Conservation (phyloP, 2,329 filamentous ascomycete species). For the Sarocladium brachiariae region DNA sequence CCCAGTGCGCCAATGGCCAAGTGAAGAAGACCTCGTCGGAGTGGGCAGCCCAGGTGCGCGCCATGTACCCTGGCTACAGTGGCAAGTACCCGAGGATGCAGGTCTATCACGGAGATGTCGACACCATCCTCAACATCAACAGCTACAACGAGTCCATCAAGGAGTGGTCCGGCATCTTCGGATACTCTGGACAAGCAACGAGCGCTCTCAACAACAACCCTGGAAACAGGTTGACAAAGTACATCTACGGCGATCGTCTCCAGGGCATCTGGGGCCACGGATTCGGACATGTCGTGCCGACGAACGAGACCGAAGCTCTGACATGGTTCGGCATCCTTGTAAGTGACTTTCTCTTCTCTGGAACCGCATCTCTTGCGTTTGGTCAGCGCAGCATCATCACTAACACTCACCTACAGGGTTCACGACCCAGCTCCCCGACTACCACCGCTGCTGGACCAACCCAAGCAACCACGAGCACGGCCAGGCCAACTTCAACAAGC, state of each 20-base stretch:
- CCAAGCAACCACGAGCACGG: background rate
- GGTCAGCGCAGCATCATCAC: too few species aligned
- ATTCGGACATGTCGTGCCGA: conserved; percentile 25
- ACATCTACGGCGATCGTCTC: conserved; percentile 24
- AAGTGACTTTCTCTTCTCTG: background rate
- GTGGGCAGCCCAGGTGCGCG: conserved; percentile 40
- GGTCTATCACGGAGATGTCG: conserved; percentile 49
- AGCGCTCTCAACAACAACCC: conserved; percentile 21
- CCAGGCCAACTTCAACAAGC: background rate
- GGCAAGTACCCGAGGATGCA: conserved; percentile 47
- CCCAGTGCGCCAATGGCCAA: conserved; percentile 41
- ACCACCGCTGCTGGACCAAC: background rate
- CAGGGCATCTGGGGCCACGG: conserved; percentile 26
- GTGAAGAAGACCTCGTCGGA: conserved; percentile 33
- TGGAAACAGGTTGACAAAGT: conserved; percentile 23
- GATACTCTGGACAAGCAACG: conserved; percentile 24
- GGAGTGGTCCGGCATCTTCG: conserved; percentile 46
- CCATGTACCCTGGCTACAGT: conserved; percentile 42
- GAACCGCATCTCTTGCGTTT: too few species aligned
- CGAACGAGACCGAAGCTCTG: conserved; percentile 21
- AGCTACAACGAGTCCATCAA: conserved; percentile 53
- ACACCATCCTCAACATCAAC: conserved; percentile 41
- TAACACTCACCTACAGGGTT: background rate
- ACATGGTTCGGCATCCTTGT: conserved; percentile 18
- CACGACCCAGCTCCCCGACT: background rate